Conservation (phyloP, 2,329 filamentous ascomycete genomes). For the Pyrenophora tritici-repentis region DNA sequence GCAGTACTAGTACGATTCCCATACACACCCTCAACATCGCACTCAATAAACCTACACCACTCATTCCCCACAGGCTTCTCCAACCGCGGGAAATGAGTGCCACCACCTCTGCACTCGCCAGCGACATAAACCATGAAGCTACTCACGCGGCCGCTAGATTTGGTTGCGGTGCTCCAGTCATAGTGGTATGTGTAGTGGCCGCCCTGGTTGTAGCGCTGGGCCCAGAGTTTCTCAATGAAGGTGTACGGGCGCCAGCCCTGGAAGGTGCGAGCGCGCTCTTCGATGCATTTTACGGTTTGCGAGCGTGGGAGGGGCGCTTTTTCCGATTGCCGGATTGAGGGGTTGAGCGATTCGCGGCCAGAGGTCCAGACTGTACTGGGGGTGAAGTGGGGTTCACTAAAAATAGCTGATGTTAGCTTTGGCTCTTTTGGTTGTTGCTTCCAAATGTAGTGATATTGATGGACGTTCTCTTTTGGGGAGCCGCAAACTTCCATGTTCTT, state of each 20-base stretch:
- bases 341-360: slow-evolving; percentile 54
- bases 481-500: background rate
- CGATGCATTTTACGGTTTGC: slow-evolving; percentile 62
- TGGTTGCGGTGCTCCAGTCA: slow-evolving; percentile 53
- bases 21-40: slow-evolving; percentile 34
- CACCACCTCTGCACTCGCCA: slow-evolving; percentile 59
- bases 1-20: background rate
- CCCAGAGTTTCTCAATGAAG: slow-evolving; percentile 65
- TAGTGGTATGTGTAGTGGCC: slow-evolving; percentile 66
- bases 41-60: slow-evolving; percentile 66
- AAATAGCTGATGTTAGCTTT: background rate
- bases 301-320: slow-evolving; percentile 48
- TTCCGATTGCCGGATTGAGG: slow-evolving; percentile 59
- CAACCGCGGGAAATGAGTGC: slow-evolving; percentile 64
- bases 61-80: slow-evolving; percentile 48
- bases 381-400: slow-evolving; percentile 55
- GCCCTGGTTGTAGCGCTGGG: slow-evolving; percentile 61
- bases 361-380: slow-evolving; percentile 61
- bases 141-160: slow-evolving; percentile 53
- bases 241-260: slow-evolving; percentile 65
- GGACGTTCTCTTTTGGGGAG: background rate
- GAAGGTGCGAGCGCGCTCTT: slow-evolving; percentile 61
- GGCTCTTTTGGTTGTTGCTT: background rate
- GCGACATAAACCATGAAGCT: slow-evolving; percentile 67
- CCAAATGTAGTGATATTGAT: background rate